These are phyloP conservation scores for Nyssa sinensis DNA, from an alignment of 148 eudicot species.

Conservation along the genomic window DNA sequence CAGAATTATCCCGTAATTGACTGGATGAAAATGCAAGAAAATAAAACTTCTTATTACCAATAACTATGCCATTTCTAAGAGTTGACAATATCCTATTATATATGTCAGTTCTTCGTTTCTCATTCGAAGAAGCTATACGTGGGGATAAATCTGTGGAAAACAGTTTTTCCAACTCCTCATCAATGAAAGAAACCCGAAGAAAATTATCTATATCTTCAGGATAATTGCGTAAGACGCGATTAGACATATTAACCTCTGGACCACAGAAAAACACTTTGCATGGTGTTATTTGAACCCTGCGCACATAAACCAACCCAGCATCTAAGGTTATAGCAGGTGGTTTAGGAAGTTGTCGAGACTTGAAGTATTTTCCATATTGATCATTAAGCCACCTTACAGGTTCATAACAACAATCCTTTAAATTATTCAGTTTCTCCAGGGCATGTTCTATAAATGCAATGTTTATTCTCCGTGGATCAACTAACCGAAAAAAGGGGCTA, in stretches of 20 bases:
- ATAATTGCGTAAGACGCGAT: slow-evolving; percentile 57
- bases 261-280: slow-evolving; percentile 66
- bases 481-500: slow-evolving; percentile 43
- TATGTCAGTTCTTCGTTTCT: slow-evolving; percentile 34
- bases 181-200: slow-evolving; percentile 72
- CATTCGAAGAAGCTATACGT: slow-evolving; percentile 25
- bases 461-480: slow-evolving; percentile 43
- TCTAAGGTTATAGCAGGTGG: slow-evolving; percentile 51
- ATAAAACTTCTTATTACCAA: slow-evolving; percentile 63
- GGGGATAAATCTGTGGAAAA: slow-evolving; percentile 60
- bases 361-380: slow-evolving; percentile 34
- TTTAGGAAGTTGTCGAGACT: slow-evolving; percentile 35
- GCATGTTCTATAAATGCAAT: slow-evolving; percentile 45
- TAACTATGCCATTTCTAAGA: slow-evolving; percentile 50
- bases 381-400: slow-evolving; percentile 55
- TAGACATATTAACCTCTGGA: slow-evolving; percentile 76
- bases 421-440: slow-evolving; percentile 49
- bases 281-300: slow-evolving; percentile 70
- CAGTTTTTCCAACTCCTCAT: slow-evolving; percentile 57
- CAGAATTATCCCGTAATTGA: slow-evolving; percentile 72
- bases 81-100: slow-evolving; percentile 50
- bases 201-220: slow-evolving; percentile 53
- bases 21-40: slow-evolving; percentile 86
- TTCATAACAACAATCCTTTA: slow-evolving; percentile 73
- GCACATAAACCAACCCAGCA: slow-evolving; percentile 58